A percentile compares a stretch with the other conserved stretches of the same genome.
phyloP scores from a whole-genome alignment of 768 basidiomycete genomes.

The Flagelloscypha sp. region DNA sequence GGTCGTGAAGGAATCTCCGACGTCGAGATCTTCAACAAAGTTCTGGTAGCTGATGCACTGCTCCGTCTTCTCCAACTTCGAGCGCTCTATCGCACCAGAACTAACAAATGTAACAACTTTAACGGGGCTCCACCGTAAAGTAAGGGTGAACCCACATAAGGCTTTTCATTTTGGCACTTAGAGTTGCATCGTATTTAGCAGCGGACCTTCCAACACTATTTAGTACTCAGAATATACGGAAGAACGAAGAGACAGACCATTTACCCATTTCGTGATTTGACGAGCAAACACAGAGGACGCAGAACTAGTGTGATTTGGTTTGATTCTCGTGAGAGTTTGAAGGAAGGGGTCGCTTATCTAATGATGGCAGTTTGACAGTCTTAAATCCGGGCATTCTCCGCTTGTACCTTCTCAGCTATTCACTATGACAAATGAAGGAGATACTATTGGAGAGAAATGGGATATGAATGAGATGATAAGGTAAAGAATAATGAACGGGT shows the following conservation, averaged over 20 bases:
- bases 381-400: no score
- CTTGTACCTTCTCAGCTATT: no score
- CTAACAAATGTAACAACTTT: conserved; percentile 24
- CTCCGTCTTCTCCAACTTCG: conserved; percentile 56
- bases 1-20: conserved; percentile 74
- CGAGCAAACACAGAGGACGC: no score
- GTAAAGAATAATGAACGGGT: no score
- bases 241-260: conserved; percentile 39
- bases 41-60: conserved; percentile 62
- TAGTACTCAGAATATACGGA: conserved; percentile 9
- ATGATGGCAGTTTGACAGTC: no score
- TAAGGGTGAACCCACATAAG: conserved; percentile 51
- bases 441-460: no score
- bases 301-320: no score
- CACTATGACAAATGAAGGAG: no score
- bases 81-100: conserved; percentile 63
- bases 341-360: no score
- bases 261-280: conserved; percentile 71
- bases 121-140: not conserved
- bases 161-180: conserved; percentile 66
- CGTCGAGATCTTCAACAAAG: conserved; percentile 71
- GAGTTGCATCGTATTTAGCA: conserved; percentile 64
- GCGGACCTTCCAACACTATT: conserved; percentile 43
- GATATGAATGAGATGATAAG: no score
- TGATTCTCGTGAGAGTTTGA: no score